These are phyloP conservation scores for Seiridium unicorne DNA, from an alignment of 2,329 filamentous ascomycete species.

Conservation along the genomic window DNA sequence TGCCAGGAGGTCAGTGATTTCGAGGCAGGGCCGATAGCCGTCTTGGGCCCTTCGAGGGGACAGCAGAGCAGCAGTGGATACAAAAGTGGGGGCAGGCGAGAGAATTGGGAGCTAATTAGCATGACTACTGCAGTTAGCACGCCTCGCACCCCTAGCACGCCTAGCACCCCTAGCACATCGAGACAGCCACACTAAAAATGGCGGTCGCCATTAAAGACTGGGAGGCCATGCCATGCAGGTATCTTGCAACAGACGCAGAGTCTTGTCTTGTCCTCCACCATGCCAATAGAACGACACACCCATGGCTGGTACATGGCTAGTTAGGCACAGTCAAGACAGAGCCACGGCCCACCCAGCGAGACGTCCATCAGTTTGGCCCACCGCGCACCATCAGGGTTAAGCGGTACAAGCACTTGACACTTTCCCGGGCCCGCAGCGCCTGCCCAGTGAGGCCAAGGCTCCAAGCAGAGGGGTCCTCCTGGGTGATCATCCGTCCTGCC, in stretches of 20 bases:
- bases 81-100: not conserved
- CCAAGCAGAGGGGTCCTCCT: not conserved
- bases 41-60: not conserved
- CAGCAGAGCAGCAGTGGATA: not conserved
- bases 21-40: not conserved
- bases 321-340: too few relatives aligned
- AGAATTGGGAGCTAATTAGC: not conserved
- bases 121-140: not conserved
- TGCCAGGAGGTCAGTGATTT: not conserved
- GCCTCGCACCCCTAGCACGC: not conserved
- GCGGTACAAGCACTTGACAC: not conserved
- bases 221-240: not conserved
- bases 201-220: not conserved
- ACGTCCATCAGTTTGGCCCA: too few relatives aligned
- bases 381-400: not conserved
- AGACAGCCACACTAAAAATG: not conserved
- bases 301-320: too few relatives aligned
- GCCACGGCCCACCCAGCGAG: too few relatives aligned
- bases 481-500: not conserved
- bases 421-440: not conserved
- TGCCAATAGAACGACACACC: too few relatives aligned
- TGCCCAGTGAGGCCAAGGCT: not conserved
- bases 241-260: not conserved
- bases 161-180: not conserved
- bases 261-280: too few relatives aligned